These are phyloP conservation scores for Lentinus brumalis DNA, from an alignment of 768 basidiomycete species.

Conservation along the genomic window DNA sequence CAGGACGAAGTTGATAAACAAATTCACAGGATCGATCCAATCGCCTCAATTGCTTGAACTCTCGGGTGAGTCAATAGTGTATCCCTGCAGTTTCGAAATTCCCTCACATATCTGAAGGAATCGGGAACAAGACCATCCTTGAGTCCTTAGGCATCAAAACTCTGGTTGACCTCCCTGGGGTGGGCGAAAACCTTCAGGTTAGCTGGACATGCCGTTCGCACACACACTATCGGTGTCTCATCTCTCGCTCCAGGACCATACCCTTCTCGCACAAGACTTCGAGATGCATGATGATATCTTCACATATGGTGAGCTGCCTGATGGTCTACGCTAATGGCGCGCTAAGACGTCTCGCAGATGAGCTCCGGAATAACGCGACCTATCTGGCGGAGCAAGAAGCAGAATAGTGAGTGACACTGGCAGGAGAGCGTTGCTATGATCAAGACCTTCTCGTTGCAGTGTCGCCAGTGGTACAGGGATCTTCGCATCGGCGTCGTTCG, in stretches of 20 bases:
- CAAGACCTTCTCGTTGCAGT: background rate
- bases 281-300: background rate
- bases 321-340: background rate
- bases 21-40: background rate
- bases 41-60: conserved; percentile 10
- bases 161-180: conserved; percentile 7
- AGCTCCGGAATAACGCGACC: conserved; percentile 3
- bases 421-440: no score
- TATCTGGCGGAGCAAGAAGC: conserved; percentile 1
- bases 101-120: background rate
- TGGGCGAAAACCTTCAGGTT: conserved; percentile 13
- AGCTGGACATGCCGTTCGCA: background rate
- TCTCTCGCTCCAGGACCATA: background rate
- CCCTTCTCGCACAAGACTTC: conserved; percentile 1
- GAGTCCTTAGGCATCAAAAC: background rate
- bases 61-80: background rate
- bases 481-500: background rate
- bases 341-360: background rate
- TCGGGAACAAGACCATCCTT: conserved; percentile 4
- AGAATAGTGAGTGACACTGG: background rate
- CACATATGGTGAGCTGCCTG: background rate
- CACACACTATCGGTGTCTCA: background rate
- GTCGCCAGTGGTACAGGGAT: background rate
- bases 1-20: background rate
- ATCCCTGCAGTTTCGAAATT: no score